phyloP scores from a whole-genome alignment of 2,329 filamentous ascomycete genomes.

The Diaporthe batatas region DNA sequence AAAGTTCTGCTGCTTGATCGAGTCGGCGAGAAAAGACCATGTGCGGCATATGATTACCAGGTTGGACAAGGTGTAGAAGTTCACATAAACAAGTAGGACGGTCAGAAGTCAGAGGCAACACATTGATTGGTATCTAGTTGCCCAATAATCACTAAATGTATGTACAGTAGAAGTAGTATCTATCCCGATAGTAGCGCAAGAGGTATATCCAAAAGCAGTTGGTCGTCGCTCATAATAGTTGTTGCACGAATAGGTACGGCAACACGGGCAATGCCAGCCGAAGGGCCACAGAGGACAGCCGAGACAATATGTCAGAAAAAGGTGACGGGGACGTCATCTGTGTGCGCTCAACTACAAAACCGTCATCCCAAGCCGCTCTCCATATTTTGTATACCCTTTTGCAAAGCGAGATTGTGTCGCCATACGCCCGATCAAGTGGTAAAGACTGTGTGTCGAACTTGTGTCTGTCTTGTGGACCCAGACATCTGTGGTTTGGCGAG shows the following conservation, averaged over 20 bases:
- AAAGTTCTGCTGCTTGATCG: too few species aligned
- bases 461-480: neutral
- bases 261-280: conserved; percentile 20
- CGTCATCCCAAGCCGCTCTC: neutral
- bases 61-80: too few species aligned
- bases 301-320: conserved; percentile 11
- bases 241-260: conserved; percentile 35
- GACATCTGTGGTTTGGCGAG: neutral
- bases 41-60: too few species aligned
- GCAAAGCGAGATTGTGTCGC: conserved; percentile 3
- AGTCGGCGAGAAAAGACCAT: neutral
- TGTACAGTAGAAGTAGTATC: conserved; percentile 31
- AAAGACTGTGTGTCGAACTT: conserved; percentile 30
- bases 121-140: conserved; percentile 24
- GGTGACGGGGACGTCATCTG: neutral
- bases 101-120: neutral
- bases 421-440: conserved; percentile 6
- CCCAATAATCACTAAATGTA: conserved; percentile 26
- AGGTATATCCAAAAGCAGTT: conserved; percentile 24
- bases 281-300: conserved; percentile 7
- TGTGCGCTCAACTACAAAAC: conserved; percentile 3
- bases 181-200: conserved; percentile 16
- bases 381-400: neutral
- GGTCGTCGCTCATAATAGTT: conserved; percentile 39
- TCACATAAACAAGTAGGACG: neutral